A percentile compares a stretch with the other conserved stretches of the same genome.
Evolutionary conservation across 1,139 yeast genomes (phyloP).

Genomic region (Blastobotrys elegans): DNA sequence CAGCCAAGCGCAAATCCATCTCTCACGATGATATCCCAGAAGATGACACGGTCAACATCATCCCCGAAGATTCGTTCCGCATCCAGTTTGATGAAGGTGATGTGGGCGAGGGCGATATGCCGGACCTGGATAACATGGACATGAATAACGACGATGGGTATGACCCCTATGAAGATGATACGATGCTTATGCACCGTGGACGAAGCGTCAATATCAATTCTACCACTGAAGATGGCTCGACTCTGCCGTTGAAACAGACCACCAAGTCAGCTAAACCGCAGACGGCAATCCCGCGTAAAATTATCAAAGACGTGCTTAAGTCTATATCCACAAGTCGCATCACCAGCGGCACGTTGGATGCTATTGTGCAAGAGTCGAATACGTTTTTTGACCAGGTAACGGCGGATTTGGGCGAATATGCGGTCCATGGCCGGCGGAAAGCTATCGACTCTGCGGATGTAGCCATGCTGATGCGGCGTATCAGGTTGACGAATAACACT

Average conservation of each 20-base stretch:
- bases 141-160: conserved; percentile 1
- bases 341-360: conserved; percentile 26
- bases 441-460: conserved; percentile 31
- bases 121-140: conserved; percentile 4
- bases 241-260: conserved; percentile 5
- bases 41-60: conserved; percentile 4
- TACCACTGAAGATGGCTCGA: conserved; percentile 4
- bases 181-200: background rate
- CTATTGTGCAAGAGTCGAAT: conserved; percentile 26
- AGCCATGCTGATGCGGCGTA: conserved; percentile 27
- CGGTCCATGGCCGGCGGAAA: conserved; percentile 30
- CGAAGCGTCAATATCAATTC: background rate
- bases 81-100: conserved; percentile 10
- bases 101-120: background rate
- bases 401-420: conserved; percentile 28
- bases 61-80: conserved; percentile 13
- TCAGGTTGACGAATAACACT: conserved; percentile 19
- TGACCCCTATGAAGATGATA: conserved; percentile 1
- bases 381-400: conserved; percentile 27
- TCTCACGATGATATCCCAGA: background rate
- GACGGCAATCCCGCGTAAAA: conserved; percentile 24
- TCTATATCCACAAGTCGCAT: conserved; percentile 20
- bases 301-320: conserved; percentile 24
- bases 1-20: background rate
- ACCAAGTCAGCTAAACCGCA: conserved; percentile 7